Base-by-base conservation (phyloP, 441 rosid species). In the Erodium moschatum region DNA sequence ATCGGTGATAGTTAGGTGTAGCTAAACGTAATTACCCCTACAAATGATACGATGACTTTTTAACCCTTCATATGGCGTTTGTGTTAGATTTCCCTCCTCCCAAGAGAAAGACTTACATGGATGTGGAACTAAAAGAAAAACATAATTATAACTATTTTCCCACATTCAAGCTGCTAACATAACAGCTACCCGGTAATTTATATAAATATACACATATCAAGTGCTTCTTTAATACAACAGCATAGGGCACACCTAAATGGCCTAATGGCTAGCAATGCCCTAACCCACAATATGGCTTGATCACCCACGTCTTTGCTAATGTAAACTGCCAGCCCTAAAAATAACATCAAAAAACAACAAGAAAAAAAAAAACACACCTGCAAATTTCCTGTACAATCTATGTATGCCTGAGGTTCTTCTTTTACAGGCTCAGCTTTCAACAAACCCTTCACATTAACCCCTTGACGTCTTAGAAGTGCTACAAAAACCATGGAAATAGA, bases 391-490 rank as follows among this genome's bases (percentile, higher is more conserved):
- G 92, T 89, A 74, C 86, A 85, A 85, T 96, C 97, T 72, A 96
- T 93, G 86, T 90, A 84, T 72, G 97, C 96, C 42, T 93, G 96
- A 67, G 89, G 87, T 80, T 92, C 96, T 81, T 96, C 98, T 68
- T 77, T 85, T 54, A 82, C 85, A 48, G 97, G 87, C 79, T 84
- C 78, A 76, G 82, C 86, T 83, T 92, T 92, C 27, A 79, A 54
- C 81, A 83, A 69, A 46, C 96, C 97, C 84, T 96, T 96, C 67
- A 89, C 81, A 75, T 92, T 97, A 67, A 80, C 84, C 76, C 97
- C 99, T 90, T 92, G 96, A 78, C 92, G 99, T 91, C 92, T 92
- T 83, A 96, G 78, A 76, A 92, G 75, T 72, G 99, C 98, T 96
- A 83, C 21, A 69, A 76, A 67, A 66, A 63, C 2, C 73, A 10